Conservation (phyloP, 2,329 filamentous ascomycete species). For the Lithohypha guttulata region DNA sequence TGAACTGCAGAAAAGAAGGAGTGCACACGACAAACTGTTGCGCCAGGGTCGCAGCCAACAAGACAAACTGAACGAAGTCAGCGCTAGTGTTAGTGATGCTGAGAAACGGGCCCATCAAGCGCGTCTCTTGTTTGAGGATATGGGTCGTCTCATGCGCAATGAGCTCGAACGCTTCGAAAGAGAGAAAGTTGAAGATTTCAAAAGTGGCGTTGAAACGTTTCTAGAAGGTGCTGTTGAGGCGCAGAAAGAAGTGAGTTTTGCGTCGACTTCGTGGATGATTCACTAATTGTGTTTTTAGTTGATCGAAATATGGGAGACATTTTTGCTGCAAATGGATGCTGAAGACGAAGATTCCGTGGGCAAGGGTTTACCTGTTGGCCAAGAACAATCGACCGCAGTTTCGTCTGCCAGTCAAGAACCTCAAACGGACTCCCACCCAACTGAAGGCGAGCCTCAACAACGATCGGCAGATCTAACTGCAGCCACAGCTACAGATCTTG, state of each 20-base stretch:
- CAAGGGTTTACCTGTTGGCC: conserved; percentile 27
- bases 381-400: not conserved
- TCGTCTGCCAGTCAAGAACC: not conserved
- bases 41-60: conserved; percentile 92
- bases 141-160: conserved; percentile 82
- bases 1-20: conserved; percentile 80
- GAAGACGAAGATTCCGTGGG: conserved; percentile 57
- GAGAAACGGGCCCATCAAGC: conserved; percentile 89
- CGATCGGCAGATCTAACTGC: not conserved
- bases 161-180: conserved; percentile 90
- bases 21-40: conserved; percentile 85
- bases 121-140: conserved; percentile 84
- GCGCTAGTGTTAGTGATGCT: conserved; percentile 86
- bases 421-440: conserved; percentile 5
- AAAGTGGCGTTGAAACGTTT: conserved; percentile 95
- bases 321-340: conserved; percentile 87
- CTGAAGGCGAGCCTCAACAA: conserved; percentile 1
- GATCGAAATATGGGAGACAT: conserved; percentile 95
- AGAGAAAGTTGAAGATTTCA: conserved; percentile 98
- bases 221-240: conserved; percentile 93
- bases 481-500: conserved; percentile 18
- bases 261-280: not conserved
- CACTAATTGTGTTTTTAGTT: conserved; percentile 43
- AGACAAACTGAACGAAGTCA: conserved; percentile 83
- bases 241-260: conserved; percentile 75